Evolutionary conservation across 73 alveolate genomes (phyloP).

Genomic region (Breviolum minutum): DNA sequence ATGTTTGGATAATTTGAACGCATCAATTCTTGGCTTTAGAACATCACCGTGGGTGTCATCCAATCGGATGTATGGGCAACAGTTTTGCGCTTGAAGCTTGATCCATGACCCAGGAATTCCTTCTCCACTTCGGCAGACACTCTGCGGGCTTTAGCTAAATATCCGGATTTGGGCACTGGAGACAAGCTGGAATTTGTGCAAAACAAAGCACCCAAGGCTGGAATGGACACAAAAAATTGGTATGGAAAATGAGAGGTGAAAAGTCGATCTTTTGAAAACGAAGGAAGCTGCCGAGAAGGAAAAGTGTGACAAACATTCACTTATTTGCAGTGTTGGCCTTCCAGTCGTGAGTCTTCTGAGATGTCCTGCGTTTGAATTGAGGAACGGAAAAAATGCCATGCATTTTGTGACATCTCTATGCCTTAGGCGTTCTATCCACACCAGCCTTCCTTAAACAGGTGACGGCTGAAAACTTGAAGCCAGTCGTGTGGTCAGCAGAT

Average conservation of each 20-base stretch:
- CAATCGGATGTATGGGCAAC: neutral
- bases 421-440: neutral
- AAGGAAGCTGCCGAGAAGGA: no score
- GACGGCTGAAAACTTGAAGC: slow-evolving; percentile 31
- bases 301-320: no score
- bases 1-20: neutral
- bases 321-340: no score
- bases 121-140: slow-evolving; percentile 93
- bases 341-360: neutral
- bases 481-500: slow-evolving; percentile 66
- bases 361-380: neutral
- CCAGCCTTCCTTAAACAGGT: neutral
- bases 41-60: neutral
- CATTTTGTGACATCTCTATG: no score
- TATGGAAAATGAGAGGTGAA: neutral
- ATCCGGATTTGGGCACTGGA: slow-evolving; percentile 60
- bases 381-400: neutral
- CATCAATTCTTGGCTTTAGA: neutral
- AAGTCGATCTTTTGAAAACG: neutral
- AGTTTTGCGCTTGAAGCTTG: neutral
- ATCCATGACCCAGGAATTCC: slow-evolving; percentile 38
- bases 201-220: slow-evolving; percentile 87
- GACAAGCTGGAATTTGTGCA: slow-evolving; percentile 82
- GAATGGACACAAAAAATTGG: neutral
- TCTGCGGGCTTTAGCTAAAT: slow-evolving; percentile 40